These are phyloP conservation scores for Yarrowia porcina DNA, from an alignment of 805 yeast species.

Conservation along the genomic window DNA sequence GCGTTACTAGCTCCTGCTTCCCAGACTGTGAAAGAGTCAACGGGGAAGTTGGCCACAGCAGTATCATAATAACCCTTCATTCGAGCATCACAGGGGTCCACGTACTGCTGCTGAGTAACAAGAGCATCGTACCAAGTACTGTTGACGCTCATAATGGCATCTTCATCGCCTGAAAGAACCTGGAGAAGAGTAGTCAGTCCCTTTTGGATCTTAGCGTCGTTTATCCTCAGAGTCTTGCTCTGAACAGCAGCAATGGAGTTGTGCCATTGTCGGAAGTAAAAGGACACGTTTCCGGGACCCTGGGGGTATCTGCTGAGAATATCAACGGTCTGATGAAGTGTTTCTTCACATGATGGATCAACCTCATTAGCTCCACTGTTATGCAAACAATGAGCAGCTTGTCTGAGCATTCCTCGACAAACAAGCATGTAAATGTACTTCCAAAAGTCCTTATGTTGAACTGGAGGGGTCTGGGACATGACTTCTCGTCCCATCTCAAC, in stretches of 20 bases:
- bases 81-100: constrained; percentile 35
- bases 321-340: constrained; percentile 28
- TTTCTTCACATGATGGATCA: constrained; percentile 25
- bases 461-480: constrained; percentile 28
- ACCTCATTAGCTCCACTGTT: background rate
- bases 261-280: constrained; percentile 35
- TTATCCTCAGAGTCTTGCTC: constrained; percentile 28
- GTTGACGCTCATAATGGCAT: constrained; percentile 31
- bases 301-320: constrained; percentile 34
- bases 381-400: constrained; percentile 25
- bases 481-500: constrained; percentile 28
- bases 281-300: constrained; percentile 26
- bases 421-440: constrained; percentile 26
- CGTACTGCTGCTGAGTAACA: constrained; percentile 34
- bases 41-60: constrained; percentile 31
- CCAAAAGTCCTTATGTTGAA: constrained; percentile 30
- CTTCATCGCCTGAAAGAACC: constrained; percentile 35
- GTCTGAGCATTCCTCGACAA: constrained; percentile 28
- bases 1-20: constrained; percentile 37
- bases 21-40: constrained; percentile 33
- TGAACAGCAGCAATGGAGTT: constrained; percentile 32
- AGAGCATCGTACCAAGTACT: constrained; percentile 38
- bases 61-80: constrained; percentile 34
- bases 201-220: constrained; percentile 28
- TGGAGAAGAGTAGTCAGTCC: constrained; percentile 32